Percentiles rank a stretch among this genome's conserved stretches.
Evolutionary conservation across 805 yeast species (phyloP).

Genomic region (Ogataea populi-albae): DNA sequence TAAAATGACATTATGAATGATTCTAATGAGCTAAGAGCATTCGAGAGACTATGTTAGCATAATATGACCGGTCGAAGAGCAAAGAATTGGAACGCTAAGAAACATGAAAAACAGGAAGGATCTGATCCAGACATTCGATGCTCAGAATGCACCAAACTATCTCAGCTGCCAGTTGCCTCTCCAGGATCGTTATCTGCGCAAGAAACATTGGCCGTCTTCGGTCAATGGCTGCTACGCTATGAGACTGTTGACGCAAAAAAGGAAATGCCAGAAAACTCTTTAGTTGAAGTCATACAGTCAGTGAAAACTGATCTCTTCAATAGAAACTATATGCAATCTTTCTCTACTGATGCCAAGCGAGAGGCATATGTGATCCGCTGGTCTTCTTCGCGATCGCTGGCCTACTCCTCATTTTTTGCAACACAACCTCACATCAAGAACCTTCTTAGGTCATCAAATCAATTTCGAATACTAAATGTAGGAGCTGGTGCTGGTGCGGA

Average conservation of each 20-base stretch:
- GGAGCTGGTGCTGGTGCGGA: slow-evolving; percentile 95
- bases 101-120: slow-evolving; percentile 15
- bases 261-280: slow-evolving; percentile 34
- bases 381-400: slow-evolving; percentile 80
- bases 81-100: slow-evolving; percentile 30
- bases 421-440: slow-evolving; percentile 42
- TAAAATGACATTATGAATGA: too few relatives aligned
- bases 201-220: slow-evolving; percentile 33
- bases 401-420: slow-evolving; percentile 66
- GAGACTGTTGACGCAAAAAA: slow-evolving; percentile 16
- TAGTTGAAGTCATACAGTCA: slow-evolving; percentile 48
- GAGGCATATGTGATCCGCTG: slow-evolving; percentile 80
- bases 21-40: too few relatives aligned
- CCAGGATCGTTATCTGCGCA: slow-evolving; percentile 31
- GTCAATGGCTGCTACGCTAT: slow-evolving; percentile 31
- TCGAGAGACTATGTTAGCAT: too few relatives aligned
- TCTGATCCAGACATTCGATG: too few relatives aligned
- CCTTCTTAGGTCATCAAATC: slow-evolving; percentile 33
- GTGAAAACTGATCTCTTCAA: slow-evolving; percentile 71
- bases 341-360: slow-evolving; percentile 58
- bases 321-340: slow-evolving; percentile 69
- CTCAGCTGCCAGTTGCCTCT: slow-evolving; percentile 7
- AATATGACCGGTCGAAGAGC: slow-evolving; percentile 35
- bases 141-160: slow-evolving; percentile 8
- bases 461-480: slow-evolving; percentile 47